Conservation (phyloP, 1,284 basidiomycete species). For the Chalciporus sp. region DNA sequence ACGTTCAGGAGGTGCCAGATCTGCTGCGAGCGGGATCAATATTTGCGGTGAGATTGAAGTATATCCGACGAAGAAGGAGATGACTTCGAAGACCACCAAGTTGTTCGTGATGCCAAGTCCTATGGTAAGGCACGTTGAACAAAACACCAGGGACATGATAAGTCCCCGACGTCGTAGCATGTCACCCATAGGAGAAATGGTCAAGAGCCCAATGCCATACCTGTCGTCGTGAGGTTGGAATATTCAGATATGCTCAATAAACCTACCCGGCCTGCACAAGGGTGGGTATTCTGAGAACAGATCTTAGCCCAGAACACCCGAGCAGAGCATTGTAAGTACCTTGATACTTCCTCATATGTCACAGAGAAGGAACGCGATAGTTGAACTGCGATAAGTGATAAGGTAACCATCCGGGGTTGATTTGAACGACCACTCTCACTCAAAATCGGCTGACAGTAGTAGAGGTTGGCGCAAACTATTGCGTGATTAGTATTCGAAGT, state of each 20-base stretch:
- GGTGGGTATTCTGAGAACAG: constrained; percentile 42
- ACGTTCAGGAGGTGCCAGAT: constrained; percentile 61
- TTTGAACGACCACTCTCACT: constrained; percentile 38
- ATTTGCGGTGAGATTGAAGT: constrained; percentile 56
- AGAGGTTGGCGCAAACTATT: constrained; percentile 60
- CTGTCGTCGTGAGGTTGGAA: constrained; percentile 29
- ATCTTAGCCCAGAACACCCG: background rate
- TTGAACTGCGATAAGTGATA: constrained; percentile 41
- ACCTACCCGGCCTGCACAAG: constrained; percentile 49
- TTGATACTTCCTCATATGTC: constrained; percentile 56
- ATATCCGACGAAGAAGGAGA: constrained; percentile 58
- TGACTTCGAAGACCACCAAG: constrained; percentile 51
- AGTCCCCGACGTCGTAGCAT: constrained; percentile 58
- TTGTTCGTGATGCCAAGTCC: constrained; percentile 53
- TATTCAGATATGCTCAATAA: background rate
- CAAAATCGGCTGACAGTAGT: constrained; percentile 70
- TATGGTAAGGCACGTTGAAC: constrained; percentile 51
- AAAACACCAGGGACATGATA: constrained; percentile 48
- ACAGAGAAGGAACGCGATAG: constrained; percentile 55
- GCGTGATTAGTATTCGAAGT: background rate
- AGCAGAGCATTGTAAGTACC: constrained; percentile 28
- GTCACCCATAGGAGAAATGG: constrained; percentile 65
- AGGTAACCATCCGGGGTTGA: background rate
- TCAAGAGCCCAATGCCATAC: constrained; percentile 56
- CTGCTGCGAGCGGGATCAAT: constrained; percentile 62